Evolutionary conservation across 2,329 filamentous ascomycete species (phyloP), one percentile per base, ranked within the genome.

Genomic region (Escovopsis sp.): DNA sequence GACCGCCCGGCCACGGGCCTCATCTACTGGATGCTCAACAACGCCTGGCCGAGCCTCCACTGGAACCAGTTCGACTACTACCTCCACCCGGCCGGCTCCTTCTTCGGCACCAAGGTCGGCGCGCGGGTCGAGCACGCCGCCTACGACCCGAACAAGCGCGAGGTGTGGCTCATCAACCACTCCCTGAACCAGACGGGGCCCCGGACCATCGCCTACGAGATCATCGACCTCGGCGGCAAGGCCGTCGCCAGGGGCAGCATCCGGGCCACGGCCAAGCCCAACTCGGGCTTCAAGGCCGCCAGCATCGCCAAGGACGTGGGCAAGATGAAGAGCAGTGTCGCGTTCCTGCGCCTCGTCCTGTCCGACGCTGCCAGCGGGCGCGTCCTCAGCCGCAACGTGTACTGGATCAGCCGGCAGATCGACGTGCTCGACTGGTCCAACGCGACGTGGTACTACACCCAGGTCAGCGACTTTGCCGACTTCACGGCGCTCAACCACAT

Each of bases 1-100:
- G 54, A 59, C 1, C 60, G 69, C 3, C 70, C 73, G 0, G 73
- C 75, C 0, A 80, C 75, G 0, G 77, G 77, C 0, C 39, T 73
- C 39, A 70, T 81, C 12, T 81, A 81, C 59, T 81, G 77, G 77
- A 80, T 81, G 76, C 55, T 80, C 42, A 79, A 78, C 48, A 70
- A 70, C 38, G 77, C 76, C 1, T 81, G 76, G 75, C 77, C 77
- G 0, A 72, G 67, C 43, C 58, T 81, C 26, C 77, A 80, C 51
- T 82, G 77, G 77, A 73, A 75, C 42, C 57, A 79, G 6, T 78
- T 79, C 52, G 77, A 80, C 49, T 75, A 75, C 53, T 80, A 80
- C 47, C 56, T 79, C 35, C 69, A 68, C 19, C 69, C 75, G 0
- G 70, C 66, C 0, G 77, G 73, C 0, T 65, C 71, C 0, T 80